Evolutionary conservation across 1,284 basidiomycete species (phyloP).

Genomic region (Ceraceosorus bombacis): DNA sequence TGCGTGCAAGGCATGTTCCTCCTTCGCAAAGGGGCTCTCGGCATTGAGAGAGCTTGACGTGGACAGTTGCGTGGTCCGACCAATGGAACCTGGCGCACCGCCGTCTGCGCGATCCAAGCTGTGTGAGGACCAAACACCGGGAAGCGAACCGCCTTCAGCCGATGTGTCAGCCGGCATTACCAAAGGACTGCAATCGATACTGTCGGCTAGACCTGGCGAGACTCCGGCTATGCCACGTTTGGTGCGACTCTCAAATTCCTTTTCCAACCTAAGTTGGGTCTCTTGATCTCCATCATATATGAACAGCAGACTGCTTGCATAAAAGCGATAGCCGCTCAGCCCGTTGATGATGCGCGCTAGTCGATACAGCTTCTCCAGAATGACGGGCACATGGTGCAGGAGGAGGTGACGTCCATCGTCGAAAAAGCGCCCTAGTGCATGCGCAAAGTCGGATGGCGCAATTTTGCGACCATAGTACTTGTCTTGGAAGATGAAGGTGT

Average conservation of each 20-base stretch:
- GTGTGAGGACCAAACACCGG: no score
- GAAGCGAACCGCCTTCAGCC: background rate
- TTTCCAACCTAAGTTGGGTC: slow-evolving; percentile 59
- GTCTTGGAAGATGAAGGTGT: slow-evolving; percentile 84
- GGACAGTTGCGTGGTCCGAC: background rate
- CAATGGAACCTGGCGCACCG: background rate
- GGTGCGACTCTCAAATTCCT: slow-evolving; percentile 28
- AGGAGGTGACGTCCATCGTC: slow-evolving; percentile 74
- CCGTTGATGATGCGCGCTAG: slow-evolving; percentile 81
- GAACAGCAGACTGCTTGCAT: slow-evolving; percentile 89
- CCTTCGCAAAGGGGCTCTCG: background rate
- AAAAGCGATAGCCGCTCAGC: slow-evolving; percentile 88
- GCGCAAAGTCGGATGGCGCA: slow-evolving; percentile 72
- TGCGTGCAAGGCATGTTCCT: background rate
- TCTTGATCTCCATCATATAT: slow-evolving; percentile 94
- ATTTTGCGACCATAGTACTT: slow-evolving; percentile 94
- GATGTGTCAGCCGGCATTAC: background rate
- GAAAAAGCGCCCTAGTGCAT: slow-evolving; percentile 74
- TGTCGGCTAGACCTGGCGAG: slow-evolving; percentile 5
- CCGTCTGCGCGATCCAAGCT: no score
- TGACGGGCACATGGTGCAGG: slow-evolving; percentile 80
- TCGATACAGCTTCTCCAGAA: slow-evolving; percentile 86
- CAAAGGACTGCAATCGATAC: background rate
- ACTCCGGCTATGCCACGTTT: slow-evolving; percentile 15
- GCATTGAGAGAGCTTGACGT: background rate